Base-by-base conservation (phyloP, 208 protist genomes). In the Acanthamoeba castellanii region DNA sequence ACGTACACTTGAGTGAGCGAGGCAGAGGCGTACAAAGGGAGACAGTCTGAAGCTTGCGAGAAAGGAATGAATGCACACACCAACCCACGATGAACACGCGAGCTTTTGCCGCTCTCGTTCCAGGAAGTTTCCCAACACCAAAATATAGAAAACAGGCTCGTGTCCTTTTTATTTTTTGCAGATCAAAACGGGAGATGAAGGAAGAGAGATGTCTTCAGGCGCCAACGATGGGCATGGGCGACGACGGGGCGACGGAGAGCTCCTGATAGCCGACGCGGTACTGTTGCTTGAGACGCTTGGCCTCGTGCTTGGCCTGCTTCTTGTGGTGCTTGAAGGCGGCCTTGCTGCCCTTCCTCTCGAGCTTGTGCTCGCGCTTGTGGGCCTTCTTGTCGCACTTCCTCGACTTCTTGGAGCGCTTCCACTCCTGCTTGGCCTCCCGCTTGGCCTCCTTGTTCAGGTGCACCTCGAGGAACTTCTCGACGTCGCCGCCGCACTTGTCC, bases 301-400 rank as follows among this genome's bases (percentile, higher is more conserved):
- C 16, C 50, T 87, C 50, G 47, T 20, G 47, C 78, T 87, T 87
- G 78, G 3, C 6, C 22, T 87, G 22, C 78, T 87, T 87, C 50
- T 61, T 55, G 50, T 64, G 14, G 14, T 61, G 42, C 78, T 87
- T 87, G 78, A 64, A 87, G 78, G 78, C 78, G 22, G 20, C 11
- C 78, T 87, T 87, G 42, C 50, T 42, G n/a, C 52, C 25, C 78
- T 87, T 87, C 47, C 32, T 59, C n/a, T 61, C 50, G 32, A 42
- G 50, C 78, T 87, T 87, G 78, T 61, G 45, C 42, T 87, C 52
- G 78, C 25, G 78, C 78, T 87, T 87, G 78, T 64, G 78, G 11
- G 42, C 78, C 42, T 61, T 55, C 47, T 87, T 55, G 50, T 9
- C 47, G 50, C 45, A 4, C 78, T 87, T 87, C 78, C 27, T 45